Evolutionary conservation across 352 stramenopile species (phyloP).

Genomic region (Phytophthora tubulina): DNA sequence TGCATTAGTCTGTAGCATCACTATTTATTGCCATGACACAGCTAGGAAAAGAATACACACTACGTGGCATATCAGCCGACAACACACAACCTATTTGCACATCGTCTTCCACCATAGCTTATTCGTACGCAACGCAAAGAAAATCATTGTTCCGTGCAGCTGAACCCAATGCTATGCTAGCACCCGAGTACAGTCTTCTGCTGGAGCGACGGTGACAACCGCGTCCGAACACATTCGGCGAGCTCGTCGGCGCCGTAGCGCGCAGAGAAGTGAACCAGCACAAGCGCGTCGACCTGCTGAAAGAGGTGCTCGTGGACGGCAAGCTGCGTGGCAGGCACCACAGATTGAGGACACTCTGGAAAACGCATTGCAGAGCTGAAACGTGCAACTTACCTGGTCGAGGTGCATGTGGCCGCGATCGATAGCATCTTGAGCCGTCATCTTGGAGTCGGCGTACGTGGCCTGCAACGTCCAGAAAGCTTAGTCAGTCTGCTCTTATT

Average conservation of each 20-base stretch:
- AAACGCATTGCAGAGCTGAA: slow-evolving; percentile 14
- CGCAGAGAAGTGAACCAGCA: slow-evolving; percentile 84
- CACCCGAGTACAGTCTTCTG: slow-evolving; percentile 59
- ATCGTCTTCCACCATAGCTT: background rate
- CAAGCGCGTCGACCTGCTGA: slow-evolving; percentile 55
- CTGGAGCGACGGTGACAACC: slow-evolving; percentile 47
- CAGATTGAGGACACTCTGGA: background rate
- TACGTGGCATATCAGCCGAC: slow-evolving; percentile 26
- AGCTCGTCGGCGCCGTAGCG: slow-evolving; percentile 59
- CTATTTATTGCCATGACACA: slow-evolving; percentile 54
- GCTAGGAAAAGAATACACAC: slow-evolving; percentile 41
- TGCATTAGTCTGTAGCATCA: slow-evolving; percentile 49
- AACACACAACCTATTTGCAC: slow-evolving; percentile 17
- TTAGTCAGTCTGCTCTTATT: slow-evolving; percentile 25
- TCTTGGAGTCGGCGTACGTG: slow-evolving; percentile 70
- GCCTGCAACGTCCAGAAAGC: slow-evolving; percentile 45
- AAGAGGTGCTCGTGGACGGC: slow-evolving; percentile 55
- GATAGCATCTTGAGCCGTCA: slow-evolving; percentile 52
- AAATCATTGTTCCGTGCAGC: slow-evolving; percentile 5
- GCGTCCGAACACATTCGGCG: slow-evolving; percentile 37
- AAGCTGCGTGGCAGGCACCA: slow-evolving; percentile 44
- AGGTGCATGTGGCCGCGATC: slow-evolving; percentile 80
- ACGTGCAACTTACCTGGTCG: slow-evolving; percentile 55
- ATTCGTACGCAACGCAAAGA: background rate
- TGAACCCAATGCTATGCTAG: slow-evolving; percentile 15